phyloP scores from a whole-genome alignment of 208 protist species.

The Leishmania tarentolae region DNA sequence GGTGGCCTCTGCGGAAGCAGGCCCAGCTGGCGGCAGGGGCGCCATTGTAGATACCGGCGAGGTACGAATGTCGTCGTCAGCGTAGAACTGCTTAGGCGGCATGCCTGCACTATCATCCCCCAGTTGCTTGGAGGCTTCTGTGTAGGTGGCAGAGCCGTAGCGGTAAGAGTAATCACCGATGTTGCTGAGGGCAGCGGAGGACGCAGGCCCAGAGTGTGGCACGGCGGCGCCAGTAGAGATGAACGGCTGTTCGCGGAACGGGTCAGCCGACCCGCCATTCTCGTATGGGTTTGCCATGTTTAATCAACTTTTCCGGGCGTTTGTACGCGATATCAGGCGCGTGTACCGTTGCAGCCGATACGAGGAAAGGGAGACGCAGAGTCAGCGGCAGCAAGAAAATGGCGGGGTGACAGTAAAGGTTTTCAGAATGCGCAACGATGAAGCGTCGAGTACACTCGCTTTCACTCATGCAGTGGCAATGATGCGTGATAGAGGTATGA shows the following conservation, averaged over 20 bases:
- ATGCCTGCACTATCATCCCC: neutral
- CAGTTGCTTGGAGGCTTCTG: slow-evolving; percentile 13
- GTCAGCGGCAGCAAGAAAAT: neutral
- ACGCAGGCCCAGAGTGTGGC: slow-evolving; percentile 5
- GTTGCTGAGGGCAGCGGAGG: slow-evolving; percentile 1
- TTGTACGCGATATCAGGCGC: neutral
- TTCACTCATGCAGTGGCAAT: neutral
- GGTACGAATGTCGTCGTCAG: slow-evolving; percentile 9
- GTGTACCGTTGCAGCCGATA: neutral
- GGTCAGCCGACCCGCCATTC: slow-evolving; percentile 36
- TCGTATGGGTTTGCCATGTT: slow-evolving; percentile 73
- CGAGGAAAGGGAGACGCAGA: neutral
- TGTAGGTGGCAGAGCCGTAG: slow-evolving; percentile 25
- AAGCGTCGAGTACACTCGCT: neutral
- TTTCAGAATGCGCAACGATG: neutral
- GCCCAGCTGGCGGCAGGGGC: slow-evolving; percentile 5
- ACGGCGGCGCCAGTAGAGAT: slow-evolving; percentile 3
- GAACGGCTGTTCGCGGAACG: slow-evolving; percentile 51
- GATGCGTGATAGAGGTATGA: neutral
- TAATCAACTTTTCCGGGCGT: neutral
- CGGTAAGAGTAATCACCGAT: neutral
- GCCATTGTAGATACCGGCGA: neutral
- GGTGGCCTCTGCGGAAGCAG: neutral
- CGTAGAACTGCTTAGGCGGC: slow-evolving; percentile 16
- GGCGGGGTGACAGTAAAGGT: neutral